Conservation (phyloP, 805 yeast species). For the Wickerhamomyces pijperi region DNA sequence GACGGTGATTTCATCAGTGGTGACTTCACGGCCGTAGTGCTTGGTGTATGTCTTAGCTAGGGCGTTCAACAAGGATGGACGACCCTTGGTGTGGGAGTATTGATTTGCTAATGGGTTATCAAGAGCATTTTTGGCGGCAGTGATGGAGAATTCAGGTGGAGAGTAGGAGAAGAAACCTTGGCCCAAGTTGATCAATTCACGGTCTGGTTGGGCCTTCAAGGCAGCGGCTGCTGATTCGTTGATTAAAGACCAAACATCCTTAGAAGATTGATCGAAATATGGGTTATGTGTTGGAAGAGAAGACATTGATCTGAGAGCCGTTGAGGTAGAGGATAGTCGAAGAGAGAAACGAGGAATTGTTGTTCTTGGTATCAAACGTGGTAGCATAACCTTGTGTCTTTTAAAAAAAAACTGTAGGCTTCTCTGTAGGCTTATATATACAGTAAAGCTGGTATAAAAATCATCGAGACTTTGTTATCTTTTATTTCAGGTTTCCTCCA, state of each 20-base stretch:
- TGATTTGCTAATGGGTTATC: constrained; percentile 72
- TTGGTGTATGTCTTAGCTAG: constrained; percentile 64
- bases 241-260: constrained; percentile 92
- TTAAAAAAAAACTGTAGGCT: too few relatives aligned
- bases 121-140: constrained; percentile 70
- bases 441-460: too few relatives aligned
- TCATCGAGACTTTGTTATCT: too few relatives aligned
- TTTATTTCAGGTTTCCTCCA: too few relatives aligned
- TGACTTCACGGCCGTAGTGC: constrained; percentile 45
- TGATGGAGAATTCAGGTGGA: constrained; percentile 88
- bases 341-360: too few relatives aligned
- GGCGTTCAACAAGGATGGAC: constrained; percentile 62
- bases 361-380: too few relatives aligned
- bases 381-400: too few relatives aligned
- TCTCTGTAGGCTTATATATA: too few relatives aligned
- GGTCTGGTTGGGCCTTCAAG: constrained; percentile 55
- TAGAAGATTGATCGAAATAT: constrained; percentile 59
- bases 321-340: too few relatives aligned
- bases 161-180: constrained; percentile 96
- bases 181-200: constrained; percentile 79
- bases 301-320: too few relatives aligned
- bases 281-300: constrained; percentile 57
- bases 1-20: constrained; percentile 56
- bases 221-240: constrained; percentile 87
- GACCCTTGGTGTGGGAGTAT: constrained; percentile 86